Conservation (phyloP, 208 protist genomes). For the Acanthamoeba quina region DNA sequence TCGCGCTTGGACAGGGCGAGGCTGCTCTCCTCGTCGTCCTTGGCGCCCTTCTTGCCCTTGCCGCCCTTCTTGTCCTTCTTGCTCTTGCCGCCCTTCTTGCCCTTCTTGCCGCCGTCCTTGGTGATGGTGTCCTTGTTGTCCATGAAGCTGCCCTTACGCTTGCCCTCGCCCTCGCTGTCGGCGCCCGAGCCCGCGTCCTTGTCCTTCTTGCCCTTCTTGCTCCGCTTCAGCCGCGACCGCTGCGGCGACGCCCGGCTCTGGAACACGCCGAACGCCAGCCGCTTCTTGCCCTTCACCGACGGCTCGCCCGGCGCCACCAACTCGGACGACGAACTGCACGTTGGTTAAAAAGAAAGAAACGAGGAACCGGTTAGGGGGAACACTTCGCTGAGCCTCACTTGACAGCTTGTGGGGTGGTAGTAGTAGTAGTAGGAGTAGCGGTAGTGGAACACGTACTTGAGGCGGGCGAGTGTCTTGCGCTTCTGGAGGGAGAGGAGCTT, state of each 20-base stretch:
- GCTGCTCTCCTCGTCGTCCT: background rate
- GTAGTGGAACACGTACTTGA: background rate
- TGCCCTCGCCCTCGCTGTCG: background rate
- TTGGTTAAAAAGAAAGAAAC: no score
- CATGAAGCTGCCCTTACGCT: background rate
- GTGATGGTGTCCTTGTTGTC: slow-evolving; percentile 32
- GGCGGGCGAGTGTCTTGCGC: background rate
- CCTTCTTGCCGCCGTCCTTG: background rate
- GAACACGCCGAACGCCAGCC: slow-evolving; percentile 12
- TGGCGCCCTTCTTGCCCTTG: background rate
- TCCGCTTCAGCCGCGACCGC: slow-evolving; percentile 5
- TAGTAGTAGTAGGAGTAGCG: background rate
- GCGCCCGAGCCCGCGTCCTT: background rate
- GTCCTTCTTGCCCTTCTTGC: slow-evolving; percentile 23
- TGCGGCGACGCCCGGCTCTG: background rate
- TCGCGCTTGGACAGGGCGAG: background rate
- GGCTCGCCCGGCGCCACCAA: background rate
- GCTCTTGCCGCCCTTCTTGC: background rate
- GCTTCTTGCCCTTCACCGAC: background rate
- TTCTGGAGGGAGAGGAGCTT: slow-evolving; percentile 25
- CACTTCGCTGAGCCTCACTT: no score
- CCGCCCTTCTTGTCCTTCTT: no score
- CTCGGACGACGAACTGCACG: background rate
- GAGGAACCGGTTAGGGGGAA: no score
- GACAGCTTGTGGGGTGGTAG: background rate